Evolutionary conservation across 192 early-diverging fungal genomes (phyloP).

Genomic region (Rhizophagus clarus): DNA sequence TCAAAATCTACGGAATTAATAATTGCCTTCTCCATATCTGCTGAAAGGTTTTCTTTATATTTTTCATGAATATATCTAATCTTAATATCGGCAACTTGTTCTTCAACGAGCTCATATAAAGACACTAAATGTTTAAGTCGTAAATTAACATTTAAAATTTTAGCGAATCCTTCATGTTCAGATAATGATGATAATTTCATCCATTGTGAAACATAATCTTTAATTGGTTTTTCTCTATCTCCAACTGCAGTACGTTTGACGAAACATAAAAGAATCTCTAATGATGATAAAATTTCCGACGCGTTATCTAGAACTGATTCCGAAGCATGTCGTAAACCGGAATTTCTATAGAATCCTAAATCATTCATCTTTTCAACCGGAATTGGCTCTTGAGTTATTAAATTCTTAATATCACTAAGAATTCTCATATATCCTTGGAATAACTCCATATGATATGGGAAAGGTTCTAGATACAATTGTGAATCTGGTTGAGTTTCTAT

Average conservation of each 20-base stretch:
- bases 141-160: neutral
- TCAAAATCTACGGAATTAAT: neutral
- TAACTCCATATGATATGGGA: constrained; percentile 28
- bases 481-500: constrained; percentile 4
- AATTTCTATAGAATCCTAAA: neutral
- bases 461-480: neutral
- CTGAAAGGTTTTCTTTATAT: constrained; percentile 15
- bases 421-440: constrained; percentile 18
- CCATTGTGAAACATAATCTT: constrained; percentile 30
- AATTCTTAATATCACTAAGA: constrained; percentile 22
- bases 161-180: neutral
- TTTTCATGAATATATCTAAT: constrained; percentile 22
- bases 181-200: constrained; percentile 16
- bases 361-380: neutral
- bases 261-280: constrained; percentile 35
- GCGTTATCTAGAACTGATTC: neutral
- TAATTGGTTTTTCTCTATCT: constrained; percentile 18
- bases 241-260: constrained; percentile 16
- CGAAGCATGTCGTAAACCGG: neutral
- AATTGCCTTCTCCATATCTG: neutral
- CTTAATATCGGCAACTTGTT: constrained; percentile 12
- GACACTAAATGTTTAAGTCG: constrained; percentile 24
- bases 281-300: constrained; percentile 20
- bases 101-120: constrained; percentile 31
- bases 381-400: constrained; percentile 28